Percentiles rank a stretch among this genome's conserved stretches.
Evolutionary conservation across 768 basidiomycete genomes (phyloP).

Genomic region (Paxillus rubicundulus): DNA sequence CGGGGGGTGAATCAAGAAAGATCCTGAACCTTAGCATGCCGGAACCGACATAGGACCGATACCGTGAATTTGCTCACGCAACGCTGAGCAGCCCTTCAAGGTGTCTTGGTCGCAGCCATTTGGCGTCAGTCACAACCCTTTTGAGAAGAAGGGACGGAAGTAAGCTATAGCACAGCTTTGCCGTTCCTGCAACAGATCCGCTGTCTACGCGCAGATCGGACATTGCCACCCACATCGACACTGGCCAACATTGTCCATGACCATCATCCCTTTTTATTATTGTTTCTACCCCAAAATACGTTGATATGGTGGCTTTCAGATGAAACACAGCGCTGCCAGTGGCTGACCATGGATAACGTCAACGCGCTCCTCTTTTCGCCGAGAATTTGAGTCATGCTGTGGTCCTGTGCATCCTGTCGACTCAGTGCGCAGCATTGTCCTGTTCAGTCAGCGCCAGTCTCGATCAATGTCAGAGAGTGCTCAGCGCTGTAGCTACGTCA

Average conservation of each 20-base stretch:
- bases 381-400: too few relatives aligned
- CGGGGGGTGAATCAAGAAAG: slow-evolving; percentile 20
- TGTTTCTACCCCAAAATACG: neutral
- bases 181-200: slow-evolving; percentile 11
- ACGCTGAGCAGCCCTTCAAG: slow-evolving; percentile 7
- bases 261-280: too few relatives aligned
- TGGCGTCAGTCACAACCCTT: slow-evolving; percentile 5
- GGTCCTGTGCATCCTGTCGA: too few relatives aligned
- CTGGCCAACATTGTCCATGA: too few relatives aligned
- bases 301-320: neutral
- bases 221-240: too few relatives aligned
- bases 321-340: too few relatives aligned
- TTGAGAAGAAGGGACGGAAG: neutral
- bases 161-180: slow-evolving; percentile 17
- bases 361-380: too few relatives aligned
- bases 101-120: slow-evolving; percentile 7
- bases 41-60: slow-evolving; percentile 30
- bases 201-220: slow-evolving; percentile 9
- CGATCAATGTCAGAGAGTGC: too few relatives aligned
- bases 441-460: too few relatives aligned
- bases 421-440: too few relatives aligned
- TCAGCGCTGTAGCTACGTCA: too few relatives aligned
- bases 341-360: too few relatives aligned
- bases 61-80: slow-evolving; percentile 17
- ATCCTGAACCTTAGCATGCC: slow-evolving; percentile 17